A percentile compares a stretch with the other conserved stretches of the same genome.
Evolutionary conservation across 2,329 filamentous ascomycete species (phyloP).

Genomic region (Penicillium carneum): DNA sequence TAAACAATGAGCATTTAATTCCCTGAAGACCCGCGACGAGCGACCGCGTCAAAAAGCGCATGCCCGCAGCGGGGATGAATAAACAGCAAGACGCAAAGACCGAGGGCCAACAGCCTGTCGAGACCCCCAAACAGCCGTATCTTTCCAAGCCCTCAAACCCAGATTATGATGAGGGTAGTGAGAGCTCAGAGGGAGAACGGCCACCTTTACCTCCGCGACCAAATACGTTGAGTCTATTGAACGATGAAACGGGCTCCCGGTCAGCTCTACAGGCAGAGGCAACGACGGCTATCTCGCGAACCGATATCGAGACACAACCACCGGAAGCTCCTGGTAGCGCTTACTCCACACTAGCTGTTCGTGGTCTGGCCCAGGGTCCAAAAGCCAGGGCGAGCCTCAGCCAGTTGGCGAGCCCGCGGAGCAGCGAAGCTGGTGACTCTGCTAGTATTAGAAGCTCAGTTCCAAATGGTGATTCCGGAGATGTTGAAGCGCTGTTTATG

Average conservation of each 20-base stretch:
- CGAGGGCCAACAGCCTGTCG: conserved; percentile 26
- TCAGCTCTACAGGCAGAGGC: conserved; percentile 65
- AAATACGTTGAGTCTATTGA: conserved; percentile 47
- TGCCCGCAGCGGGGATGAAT: conserved; percentile 35
- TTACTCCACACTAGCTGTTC: conserved; percentile 61
- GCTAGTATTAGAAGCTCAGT: conserved; percentile 60
- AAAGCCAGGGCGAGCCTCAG: conserved; percentile 49
- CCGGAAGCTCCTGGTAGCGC: conserved; percentile 74
- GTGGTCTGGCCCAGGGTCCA: conserved; percentile 40
- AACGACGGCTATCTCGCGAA: conserved; percentile 82
- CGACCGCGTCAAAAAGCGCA: conserved; percentile 36
- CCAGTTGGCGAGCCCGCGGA: conserved; percentile 55
- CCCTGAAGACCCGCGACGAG: conserved; percentile 25
- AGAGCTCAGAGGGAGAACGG: conserved; percentile 46
- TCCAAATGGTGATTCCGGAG: conserved; percentile 67
- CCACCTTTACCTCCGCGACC: conserved; percentile 59
- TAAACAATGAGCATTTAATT: conserved; percentile 25
- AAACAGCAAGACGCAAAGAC: conserved; percentile 22
- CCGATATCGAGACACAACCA: conserved; percentile 79
- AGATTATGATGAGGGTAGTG: conserved; percentile 28
- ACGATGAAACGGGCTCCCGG: conserved; percentile 45
- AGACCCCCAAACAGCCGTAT: conserved; percentile 19
- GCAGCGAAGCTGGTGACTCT: conserved; percentile 60
- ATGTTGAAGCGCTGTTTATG: conserved; percentile 81
- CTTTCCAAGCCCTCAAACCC: conserved; percentile 29